A percentile compares a stretch with the other conserved stretches of the same genome.
Conservation (phyloP, 768 basidiomycete species). For the Austroboletus festivus region DNA sequence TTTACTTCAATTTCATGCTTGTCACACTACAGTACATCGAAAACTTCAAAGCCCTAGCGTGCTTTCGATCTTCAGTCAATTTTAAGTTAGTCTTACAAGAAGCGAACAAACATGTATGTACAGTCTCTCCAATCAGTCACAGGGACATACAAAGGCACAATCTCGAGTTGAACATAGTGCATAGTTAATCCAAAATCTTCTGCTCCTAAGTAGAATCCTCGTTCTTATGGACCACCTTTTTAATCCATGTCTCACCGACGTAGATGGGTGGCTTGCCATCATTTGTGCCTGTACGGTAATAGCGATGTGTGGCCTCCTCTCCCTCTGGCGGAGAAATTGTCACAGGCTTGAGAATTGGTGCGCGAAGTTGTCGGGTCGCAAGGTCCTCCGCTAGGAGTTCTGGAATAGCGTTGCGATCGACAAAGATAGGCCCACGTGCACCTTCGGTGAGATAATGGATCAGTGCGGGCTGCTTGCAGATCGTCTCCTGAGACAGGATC, state of each 20-base stretch:
- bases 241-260: slow-evolving; percentile 11
- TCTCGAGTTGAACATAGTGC: too few relatives aligned
- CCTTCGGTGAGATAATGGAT: slow-evolving; percentile 10
- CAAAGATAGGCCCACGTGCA: slow-evolving; percentile 8
- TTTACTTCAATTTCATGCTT: too few relatives aligned
- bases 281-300: too few relatives aligned
- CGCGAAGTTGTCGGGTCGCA: slow-evolving; percentile 1
- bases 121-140: too few relatives aligned
- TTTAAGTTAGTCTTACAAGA: too few relatives aligned
- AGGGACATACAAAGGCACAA: too few relatives aligned
- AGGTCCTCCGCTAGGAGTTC: slow-evolving; percentile 1
- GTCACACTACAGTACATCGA: too few relatives aligned
- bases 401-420: background rate
- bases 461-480: background rate
- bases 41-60: too few relatives aligned
- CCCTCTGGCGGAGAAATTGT: slow-evolving; percentile 2
- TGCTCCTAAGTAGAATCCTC: background rate
- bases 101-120: too few relatives aligned
- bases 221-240: background rate
- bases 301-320: slow-evolving; percentile 7
- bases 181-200: too few relatives aligned
- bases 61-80: too few relatives aligned
- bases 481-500: background rate
- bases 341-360: slow-evolving; percentile 2
- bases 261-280: slow-evolving; percentile 5